These are phyloP conservation scores for Geotrichum candidum DNA, from an alignment of 1,139 yeast species.

Conservation along the genomic window DNA sequence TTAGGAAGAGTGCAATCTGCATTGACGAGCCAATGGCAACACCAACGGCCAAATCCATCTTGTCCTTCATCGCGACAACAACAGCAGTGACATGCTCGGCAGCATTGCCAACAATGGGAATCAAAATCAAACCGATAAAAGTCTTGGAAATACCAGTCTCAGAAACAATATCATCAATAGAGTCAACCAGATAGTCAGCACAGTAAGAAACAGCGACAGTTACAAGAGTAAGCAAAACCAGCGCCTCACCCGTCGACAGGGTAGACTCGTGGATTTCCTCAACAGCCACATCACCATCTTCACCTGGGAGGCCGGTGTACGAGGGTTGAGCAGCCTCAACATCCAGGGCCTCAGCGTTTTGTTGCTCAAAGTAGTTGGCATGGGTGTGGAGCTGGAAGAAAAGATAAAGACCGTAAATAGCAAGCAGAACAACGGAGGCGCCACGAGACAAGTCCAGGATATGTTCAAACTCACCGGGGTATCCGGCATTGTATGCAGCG, in stretches of 20 bases:
- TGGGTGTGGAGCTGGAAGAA: slow-evolving; percentile 88
- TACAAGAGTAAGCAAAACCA: slow-evolving; percentile 44
- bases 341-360: background rate
- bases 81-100: slow-evolving; percentile 99
- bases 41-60: slow-evolving; percentile 95
- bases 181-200: slow-evolving; percentile 89
- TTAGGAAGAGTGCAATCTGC: slow-evolving; percentile 89
- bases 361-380: slow-evolving; percentile 48
- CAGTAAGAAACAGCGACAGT: slow-evolving; percentile 85
- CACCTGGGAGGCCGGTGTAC: slow-evolving; percentile 9
- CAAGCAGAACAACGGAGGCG: slow-evolving; percentile 68
- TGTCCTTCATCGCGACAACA: slow-evolving; percentile 88
- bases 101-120: slow-evolving; percentile 97
- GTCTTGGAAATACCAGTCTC: slow-evolving; percentile 85
- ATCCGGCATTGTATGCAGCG: slow-evolving; percentile 88
- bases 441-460: slow-evolving; percentile 82
- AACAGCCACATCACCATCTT: slow-evolving; percentile 25
- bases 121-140: slow-evolving; percentile 84
- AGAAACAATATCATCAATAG: slow-evolving; percentile 83
- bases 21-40: slow-evolving; percentile 95
- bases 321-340: slow-evolving; percentile 21
- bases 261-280: slow-evolving; percentile 26
- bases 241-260: slow-evolving; percentile 27
- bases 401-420: slow-evolving; percentile 70
- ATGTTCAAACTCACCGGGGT: slow-evolving; percentile 38